phyloP scores from a whole-genome alignment of 768 basidiomycete genomes.

The Suillus decipiens region DNA sequence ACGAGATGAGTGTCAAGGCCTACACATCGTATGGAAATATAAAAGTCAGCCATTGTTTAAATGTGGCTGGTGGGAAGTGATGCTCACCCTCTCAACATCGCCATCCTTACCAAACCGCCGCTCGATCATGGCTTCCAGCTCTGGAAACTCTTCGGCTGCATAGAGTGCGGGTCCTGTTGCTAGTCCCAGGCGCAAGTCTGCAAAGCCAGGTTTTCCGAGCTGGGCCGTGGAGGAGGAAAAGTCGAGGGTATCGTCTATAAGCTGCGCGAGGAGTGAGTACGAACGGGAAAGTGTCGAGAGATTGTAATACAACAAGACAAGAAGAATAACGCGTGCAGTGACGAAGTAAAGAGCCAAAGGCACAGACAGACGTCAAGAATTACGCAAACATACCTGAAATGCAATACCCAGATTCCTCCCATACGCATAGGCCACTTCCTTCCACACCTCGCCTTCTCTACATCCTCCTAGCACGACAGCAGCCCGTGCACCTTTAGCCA shows the following conservation, averaged over 20 bases:
- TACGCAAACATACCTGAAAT: conserved; percentile 72
- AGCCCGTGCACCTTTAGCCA: conserved; percentile 85
- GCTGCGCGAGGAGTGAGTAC: conserved; percentile 44
- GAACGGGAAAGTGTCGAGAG: background rate
- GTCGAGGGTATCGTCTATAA: conserved; percentile 95
- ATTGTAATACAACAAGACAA: background rate
- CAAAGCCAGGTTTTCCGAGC: conserved; percentile 85
- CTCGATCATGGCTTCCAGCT: conserved; percentile 73
- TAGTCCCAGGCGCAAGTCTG: conserved; percentile 79
- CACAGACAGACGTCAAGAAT: background rate
- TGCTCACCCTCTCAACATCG: conserved; percentile 75
- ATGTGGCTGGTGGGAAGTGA: background rate
- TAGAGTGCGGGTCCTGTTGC: conserved; percentile 87
- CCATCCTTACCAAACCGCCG: conserved; percentile 77
- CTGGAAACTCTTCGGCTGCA: conserved; percentile 82
- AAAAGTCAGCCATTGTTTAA: background rate
- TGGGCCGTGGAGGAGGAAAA: conserved; percentile 74
- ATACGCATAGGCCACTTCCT: conserved; percentile 89
- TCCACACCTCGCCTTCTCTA: conserved; percentile 74
- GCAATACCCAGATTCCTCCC: conserved; percentile 90
- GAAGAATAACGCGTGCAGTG: background rate
- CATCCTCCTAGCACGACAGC: conserved; percentile 88
- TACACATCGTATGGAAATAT: conserved; percentile 27
- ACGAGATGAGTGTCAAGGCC: conserved; percentile 68
- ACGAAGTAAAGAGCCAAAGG: background rate